Percentiles rank a stretch among this genome's conserved stretches.
These are phyloP conservation scores for Novymonas esmeraldas DNA, from an alignment of 208 protist genomes.

Conservation along the genomic window DNA sequence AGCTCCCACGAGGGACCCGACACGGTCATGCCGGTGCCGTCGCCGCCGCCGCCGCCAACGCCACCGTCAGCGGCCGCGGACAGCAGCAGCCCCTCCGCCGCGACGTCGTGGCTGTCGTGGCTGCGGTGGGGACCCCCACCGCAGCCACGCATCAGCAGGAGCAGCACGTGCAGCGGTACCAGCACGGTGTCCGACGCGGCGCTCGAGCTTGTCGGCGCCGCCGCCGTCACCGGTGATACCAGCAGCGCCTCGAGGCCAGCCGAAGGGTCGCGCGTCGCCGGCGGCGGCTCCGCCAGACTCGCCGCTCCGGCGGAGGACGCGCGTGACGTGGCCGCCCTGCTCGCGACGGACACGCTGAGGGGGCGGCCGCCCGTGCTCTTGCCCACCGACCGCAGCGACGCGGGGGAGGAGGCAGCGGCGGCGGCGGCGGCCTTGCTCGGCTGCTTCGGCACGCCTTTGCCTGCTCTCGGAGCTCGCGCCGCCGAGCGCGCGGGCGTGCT, in stretches of 20 bases:
- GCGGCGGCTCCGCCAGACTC: neutral
- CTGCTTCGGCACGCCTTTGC: too few species aligned
- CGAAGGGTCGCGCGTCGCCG: neutral
- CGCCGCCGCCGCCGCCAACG: neutral
- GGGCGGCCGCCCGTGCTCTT: neutral
- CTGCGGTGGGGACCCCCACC: conserved; percentile 13
- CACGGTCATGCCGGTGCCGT: neutral
- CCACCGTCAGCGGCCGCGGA: neutral
- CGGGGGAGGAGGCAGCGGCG: too few species aligned
- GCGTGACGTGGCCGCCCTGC: neutral
- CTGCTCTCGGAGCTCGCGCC: too few species aligned
- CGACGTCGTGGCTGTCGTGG: neutral
- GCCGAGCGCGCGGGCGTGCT: too few species aligned
- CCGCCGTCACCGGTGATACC: neutral
- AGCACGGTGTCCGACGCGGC: conserved; percentile 25
- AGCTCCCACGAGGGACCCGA: conserved; percentile 34
- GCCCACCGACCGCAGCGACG: neutral
- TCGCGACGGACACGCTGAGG: neutral
- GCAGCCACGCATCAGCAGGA: conserved; percentile 66
- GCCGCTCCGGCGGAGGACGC: neutral
- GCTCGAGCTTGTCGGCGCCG: conserved; percentile 11
- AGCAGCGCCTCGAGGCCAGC: conserved; percentile 11
- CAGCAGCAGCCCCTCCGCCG: too few species aligned
- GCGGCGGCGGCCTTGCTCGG: too few species aligned
- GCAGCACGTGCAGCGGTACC: conserved; percentile 56